A percentile compares a stretch with the other conserved stretches of the same genome.
Conservation (phyloP, 805 yeast species). For the Cyberlindnera euphorbiae region DNA sequence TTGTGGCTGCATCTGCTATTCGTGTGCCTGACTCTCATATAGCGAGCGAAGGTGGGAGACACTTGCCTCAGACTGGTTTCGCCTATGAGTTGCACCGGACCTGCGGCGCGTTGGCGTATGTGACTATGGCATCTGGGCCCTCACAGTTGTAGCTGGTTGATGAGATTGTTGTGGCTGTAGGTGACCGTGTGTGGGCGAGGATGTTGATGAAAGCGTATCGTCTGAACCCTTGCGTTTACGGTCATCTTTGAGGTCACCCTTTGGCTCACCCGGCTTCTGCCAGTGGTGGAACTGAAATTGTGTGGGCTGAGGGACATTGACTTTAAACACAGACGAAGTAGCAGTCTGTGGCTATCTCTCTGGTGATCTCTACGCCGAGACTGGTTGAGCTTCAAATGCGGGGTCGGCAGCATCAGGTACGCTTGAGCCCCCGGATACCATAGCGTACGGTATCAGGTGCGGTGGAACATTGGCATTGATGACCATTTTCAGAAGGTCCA, state of each 20-base stretch:
- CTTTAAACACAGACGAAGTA: conserved; percentile 24
- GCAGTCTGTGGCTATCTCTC: conserved; percentile 14
- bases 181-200: no score
- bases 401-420: background rate
- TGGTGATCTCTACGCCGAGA: no score
- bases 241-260: conserved; percentile 7
- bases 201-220: conserved; percentile 1
- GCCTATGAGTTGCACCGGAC: conserved; percentile 17
- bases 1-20: background rate
- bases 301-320: conserved; percentile 24
- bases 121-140: no score
- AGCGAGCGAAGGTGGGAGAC: conserved; percentile 23
- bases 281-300: conserved; percentile 29
- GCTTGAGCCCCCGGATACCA: conserved; percentile 15
- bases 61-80: conserved; percentile 28
- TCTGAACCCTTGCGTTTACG: conserved; percentile 8
- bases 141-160: background rate
- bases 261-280: conserved; percentile 24
- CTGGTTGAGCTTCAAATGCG: no score
- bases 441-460: conserved; percentile 34
- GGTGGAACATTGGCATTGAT: conserved; percentile 31
- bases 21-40: conserved; percentile 15
- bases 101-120: background rate
- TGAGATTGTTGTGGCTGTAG: no score
- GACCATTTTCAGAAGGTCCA: conserved; percentile 35